Evolutionary conservation across 805 yeast species (phyloP), one percentile per base, ranked within the genome.

Genomic region (Naumovozyma baii): DNA sequence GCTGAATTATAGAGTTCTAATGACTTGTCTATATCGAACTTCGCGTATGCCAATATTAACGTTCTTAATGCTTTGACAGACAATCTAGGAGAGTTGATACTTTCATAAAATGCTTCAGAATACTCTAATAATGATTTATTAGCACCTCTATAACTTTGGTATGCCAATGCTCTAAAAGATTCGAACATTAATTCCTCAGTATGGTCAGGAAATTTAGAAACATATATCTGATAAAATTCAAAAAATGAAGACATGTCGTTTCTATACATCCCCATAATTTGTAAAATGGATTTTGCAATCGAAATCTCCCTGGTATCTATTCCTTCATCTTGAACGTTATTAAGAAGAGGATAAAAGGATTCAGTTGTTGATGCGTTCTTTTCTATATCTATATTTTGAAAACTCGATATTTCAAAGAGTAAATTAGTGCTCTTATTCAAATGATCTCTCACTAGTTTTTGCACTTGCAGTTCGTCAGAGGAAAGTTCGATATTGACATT

Each of bases 1-100:
- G 68, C 67, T 13, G 63, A 60, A 47, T 76, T 76, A 54, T 66
- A 76, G 3, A 72, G 40, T 2, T 58, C 62, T 31, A 76, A 57
- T 1, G 74, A 56, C 32, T 54, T 44, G 7, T 68, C 70, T 5
- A 60, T 42, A 31, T 69, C 62, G 32, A 68, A 66, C 30, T 55
- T 57, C 9, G 72, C 53, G 18, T 62, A 53, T 0, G 68, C 70
- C 7, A 74, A 46, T 12, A 76, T 69, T 34, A 68, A 49, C 3
- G 63, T 57, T 39, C 70, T 68, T 5, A 72, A 41, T 3, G 64
- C 50, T 26, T 62, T 59, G 5, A 65, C 55, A 1, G 67, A 54
- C 14, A 55, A 42, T 15, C 41, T 38, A 17, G 52, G 56, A 18
- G 53, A 33, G 14, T 61, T 33, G 16, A 43, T 49, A 12, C 47